These are phyloP conservation scores for Pyricularia sp. DNA, from an alignment of 2,329 filamentous ascomycete genomes.

Conservation along the genomic window DNA sequence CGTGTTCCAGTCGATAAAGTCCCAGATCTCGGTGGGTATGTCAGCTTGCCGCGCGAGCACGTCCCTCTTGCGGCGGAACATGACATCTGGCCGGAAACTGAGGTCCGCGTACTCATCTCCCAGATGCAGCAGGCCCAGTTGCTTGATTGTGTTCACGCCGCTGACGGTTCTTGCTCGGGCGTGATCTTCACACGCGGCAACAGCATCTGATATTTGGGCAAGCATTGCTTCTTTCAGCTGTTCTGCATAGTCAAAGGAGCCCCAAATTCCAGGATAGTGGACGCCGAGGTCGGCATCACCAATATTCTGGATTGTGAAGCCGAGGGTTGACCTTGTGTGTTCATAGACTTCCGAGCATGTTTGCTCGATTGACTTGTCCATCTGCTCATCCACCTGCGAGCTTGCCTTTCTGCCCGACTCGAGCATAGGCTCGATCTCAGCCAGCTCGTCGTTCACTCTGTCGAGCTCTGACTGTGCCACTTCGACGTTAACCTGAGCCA, in stretches of 20 bases:
- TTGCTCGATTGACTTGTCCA: slow-evolving; percentile 74
- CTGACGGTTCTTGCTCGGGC: slow-evolving; percentile 69
- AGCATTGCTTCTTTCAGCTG: slow-evolving; percentile 90
- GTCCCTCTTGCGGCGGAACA: slow-evolving; percentile 84
- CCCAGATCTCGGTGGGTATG: slow-evolving; percentile 77
- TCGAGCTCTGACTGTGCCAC: slow-evolving; percentile 79
- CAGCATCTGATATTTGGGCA: slow-evolving; percentile 71
- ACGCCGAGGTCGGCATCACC: slow-evolving; percentile 70
- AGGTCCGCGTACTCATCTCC: slow-evolving; percentile 80
- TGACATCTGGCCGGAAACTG: slow-evolving; percentile 81
- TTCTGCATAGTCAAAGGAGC: slow-evolving; percentile 85
- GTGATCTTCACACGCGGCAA: slow-evolving; percentile 72
- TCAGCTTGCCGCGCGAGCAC: slow-evolving; percentile 76
- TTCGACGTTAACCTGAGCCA: slow-evolving; percentile 81
- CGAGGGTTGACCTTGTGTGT: slow-evolving; percentile 67
- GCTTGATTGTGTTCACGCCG: slow-evolving; percentile 81
- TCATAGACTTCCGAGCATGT: slow-evolving; percentile 81
- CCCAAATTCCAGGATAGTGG: slow-evolving; percentile 76
- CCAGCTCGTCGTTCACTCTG: slow-evolving; percentile 70
- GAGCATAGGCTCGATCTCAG: slow-evolving; percentile 74
- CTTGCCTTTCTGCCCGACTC: slow-evolving; percentile 77
- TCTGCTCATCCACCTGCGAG: slow-evolving; percentile 67
- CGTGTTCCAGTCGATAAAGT: slow-evolving; percentile 84
- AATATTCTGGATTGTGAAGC: slow-evolving; percentile 64
- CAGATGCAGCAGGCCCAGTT: slow-evolving; percentile 78